Base-by-base conservation (phyloP, 140 eudicot species). In the Stevia rebaudiana region DNA sequence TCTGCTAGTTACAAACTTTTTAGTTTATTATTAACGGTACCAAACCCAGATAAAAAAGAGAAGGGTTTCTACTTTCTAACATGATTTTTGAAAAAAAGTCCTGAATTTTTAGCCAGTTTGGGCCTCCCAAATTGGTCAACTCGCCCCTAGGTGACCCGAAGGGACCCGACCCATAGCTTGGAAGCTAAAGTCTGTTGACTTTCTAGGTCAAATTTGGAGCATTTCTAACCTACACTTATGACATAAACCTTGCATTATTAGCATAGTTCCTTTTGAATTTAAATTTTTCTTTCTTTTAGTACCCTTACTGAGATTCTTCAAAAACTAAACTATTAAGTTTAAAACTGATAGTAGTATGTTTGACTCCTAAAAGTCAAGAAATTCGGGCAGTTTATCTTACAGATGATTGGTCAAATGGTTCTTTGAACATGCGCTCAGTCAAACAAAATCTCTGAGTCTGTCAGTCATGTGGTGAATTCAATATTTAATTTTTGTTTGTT, bases 381-480 rank as follows among this genome's bases (percentile, higher is more conserved):
- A 40, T 8, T 39, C 68, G 33, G 44, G 42, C 35, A 72, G 63
- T 39, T 22, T 51, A 43, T 36, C 19, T 61, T 63, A 28, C 30
- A 40, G 30, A 43, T 73, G 67, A 61, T 65, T 35, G 31, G 71
- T 54, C 77, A 74, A 67, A 66, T 62, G 68, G 61, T 47, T 61
- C 16, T 23, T 47, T 48, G 69, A 70, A 70, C 37, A 40, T 67
- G 63, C 9, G 43, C 22, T 36, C 24, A 52, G 77, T 76, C 81
- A 76, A 76, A 55, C 70, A 42, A 70, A 70, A 65, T 64, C 69
- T 73, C 21, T 39, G 63, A 58, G 31, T 24, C 69, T 74, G 74
- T 67, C 72, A 74, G 74, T 37, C 63, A 77, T 65, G 72, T 76
- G 70, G 48, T 21, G 59, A 25, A 42, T 69, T 62, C 17, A 44